Base-by-base conservation (phyloP, 2,329 filamentous ascomycete species). In the Aspergillus ustus region DNA sequence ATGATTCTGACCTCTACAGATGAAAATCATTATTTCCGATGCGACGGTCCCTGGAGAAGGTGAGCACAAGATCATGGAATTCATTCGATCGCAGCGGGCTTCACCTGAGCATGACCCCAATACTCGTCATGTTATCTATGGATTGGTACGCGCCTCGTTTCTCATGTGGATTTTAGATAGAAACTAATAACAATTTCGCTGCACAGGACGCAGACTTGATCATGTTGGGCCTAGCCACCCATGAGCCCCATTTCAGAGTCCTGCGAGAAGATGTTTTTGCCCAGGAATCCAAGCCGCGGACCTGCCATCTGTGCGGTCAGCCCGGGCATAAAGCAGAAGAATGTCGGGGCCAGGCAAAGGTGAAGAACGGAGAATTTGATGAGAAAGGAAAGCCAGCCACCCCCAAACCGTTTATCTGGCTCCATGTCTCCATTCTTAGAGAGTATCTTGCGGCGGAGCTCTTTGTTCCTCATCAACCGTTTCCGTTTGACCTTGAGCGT, bases 21-120 rank as follows among this genome's bases (percentile, higher is more conserved):
- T 97, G 76, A 99, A 99, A 83, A 87, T 99, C 76, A 96, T 99
- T 77, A 98, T 99, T 68, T 99, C 95, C 8, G 95, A 99, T 82
- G 94, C 95, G 57, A 97, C 94, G 45, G 93, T 99, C 44, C 95
- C 95, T 58, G 95, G 95, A 74, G 95, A 99, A 80, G 95, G 95
- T 75, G 95, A 99, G 81, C 95, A 99, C 78, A 99, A 99, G 79
- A 98, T 99, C 73, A 99, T 99, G 95, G 89, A 95, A 69, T 99
- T 98, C 76, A 87, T 99, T 67, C 89, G 95, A 71, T 97, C 94
- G 43, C 96, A 99, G 78, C 89, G 95, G 71, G 87, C 91, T 53
- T 95, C 92, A 57, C 90, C 93, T 5, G 90, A 96, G 66, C 93
- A 99, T 77, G 90, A 99, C 72, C 95, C 95, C 25, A 98, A 99